Evolutionary conservation across 805 yeast genomes (phyloP).

Genomic region (Wickerhamomyces queroliae): DNA sequence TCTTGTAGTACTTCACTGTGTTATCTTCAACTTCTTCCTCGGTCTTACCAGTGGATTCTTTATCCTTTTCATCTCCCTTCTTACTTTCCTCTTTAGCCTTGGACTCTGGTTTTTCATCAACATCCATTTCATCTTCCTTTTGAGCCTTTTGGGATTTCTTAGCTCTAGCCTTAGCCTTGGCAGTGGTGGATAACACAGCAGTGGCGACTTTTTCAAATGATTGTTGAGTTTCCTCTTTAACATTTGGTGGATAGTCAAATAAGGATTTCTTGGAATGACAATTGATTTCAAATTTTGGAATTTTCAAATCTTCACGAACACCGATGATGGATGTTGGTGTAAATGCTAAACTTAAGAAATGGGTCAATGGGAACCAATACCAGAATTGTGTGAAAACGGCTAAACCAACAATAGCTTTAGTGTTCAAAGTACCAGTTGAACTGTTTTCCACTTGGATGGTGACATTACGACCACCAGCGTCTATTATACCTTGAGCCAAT

Average conservation of each 20-base stretch:
- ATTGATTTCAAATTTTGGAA: conserved; percentile 76
- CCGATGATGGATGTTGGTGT: conserved; percentile 90
- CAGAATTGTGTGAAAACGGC: conserved; percentile 89
- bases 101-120: conserved; percentile 30
- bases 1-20: conserved; percentile 49
- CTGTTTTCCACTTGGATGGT: conserved; percentile 85
- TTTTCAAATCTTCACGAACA: conserved; percentile 75
- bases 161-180: conserved; percentile 90
- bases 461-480: conserved; percentile 98
- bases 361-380: conserved; percentile 98
- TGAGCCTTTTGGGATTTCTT: conserved; percentile 52
- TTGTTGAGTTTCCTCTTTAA: conserved; percentile 71
- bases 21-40: conserved; percentile 25
- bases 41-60: conserved; percentile 12
- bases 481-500: conserved; percentile 93
- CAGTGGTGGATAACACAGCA: conserved; percentile 92
- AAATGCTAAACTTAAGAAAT: conserved; percentile 86
- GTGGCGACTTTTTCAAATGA: conserved; percentile 86
- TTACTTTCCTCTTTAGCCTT: conserved; percentile 15
- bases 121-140: conserved; percentile 44
- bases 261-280: conserved; percentile 76
- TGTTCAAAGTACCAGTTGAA: conserved; percentile 85
- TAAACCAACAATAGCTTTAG: conserved; percentile 87
- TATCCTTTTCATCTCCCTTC: conserved; percentile 22
- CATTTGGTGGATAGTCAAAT: conserved; percentile 87